Evolutionary conservation across 495 filamentous ascomycete species (phyloP).

Genomic region (Platismatia glauca): DNA sequence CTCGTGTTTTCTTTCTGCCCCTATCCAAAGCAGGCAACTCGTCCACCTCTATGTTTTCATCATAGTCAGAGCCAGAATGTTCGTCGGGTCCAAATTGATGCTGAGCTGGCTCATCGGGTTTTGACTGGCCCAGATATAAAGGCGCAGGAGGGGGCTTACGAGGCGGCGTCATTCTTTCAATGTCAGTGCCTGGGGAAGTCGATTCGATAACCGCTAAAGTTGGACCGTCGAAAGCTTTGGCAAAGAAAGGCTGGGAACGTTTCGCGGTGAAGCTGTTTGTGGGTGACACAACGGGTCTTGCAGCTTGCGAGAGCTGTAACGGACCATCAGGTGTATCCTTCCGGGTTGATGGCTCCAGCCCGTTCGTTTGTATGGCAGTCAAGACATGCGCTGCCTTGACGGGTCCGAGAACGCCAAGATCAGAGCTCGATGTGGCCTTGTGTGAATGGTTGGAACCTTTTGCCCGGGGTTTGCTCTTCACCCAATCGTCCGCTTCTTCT

Average conservation of each 20-base stretch:
- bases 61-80: slow-evolving; percentile 75
- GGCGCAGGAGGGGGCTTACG: slow-evolving; percentile 82
- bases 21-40: slow-evolving; percentile 52
- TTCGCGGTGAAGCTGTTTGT: slow-evolving; percentile 27
- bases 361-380: slow-evolving; percentile 14
- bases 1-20: slow-evolving; percentile 76
- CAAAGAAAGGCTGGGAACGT: slow-evolving; percentile 20
- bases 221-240: slow-evolving; percentile 16
- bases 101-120: slow-evolving; percentile 33
- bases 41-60: slow-evolving; percentile 61
- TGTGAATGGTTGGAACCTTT: slow-evolving; percentile 16
- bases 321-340: background rate
- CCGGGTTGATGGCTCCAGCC: slow-evolving; percentile 4
- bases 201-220: slow-evolving; percentile 19
- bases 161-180: slow-evolving; percentile 39
- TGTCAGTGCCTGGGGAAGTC: slow-evolving; percentile 17
- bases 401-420: slow-evolving; percentile 16
- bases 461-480: slow-evolving; percentile 10
- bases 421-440: slow-evolving; percentile 22
- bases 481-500: slow-evolving; percentile 12
- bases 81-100: slow-evolving; percentile 44
- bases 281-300: slow-evolving; percentile 19
- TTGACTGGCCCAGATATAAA: slow-evolving; percentile 53
- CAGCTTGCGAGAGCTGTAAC: slow-evolving; percentile 15
- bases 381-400: slow-evolving; percentile 8